Conservation (phyloP, 108 stramenopile species). For the Phaeodactylum tricornutum region DNA sequence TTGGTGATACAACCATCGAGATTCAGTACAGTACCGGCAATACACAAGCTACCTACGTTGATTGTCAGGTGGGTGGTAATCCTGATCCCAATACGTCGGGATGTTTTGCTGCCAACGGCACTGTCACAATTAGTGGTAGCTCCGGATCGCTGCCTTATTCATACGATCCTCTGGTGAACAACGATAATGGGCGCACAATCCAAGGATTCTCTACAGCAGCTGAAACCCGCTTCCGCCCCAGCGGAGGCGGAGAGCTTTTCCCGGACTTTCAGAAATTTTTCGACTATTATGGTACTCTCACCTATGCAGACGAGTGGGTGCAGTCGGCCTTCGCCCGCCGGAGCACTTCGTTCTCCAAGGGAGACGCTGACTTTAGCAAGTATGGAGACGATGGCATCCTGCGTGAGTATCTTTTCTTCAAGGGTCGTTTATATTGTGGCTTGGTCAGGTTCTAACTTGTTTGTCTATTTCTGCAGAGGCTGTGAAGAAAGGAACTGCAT, state of each 20-base stretch:
- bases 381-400: constrained; percentile 11
- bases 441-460: neutral
- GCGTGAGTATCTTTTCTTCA: neutral
- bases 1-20: constrained; percentile 22
- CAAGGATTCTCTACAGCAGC: constrained; percentile 36
- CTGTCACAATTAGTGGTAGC: constrained; percentile 4
- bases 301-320: constrained; percentile 72
- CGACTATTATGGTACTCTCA: constrained; percentile 48
- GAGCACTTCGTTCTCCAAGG: constrained; percentile 37
- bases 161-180: constrained; percentile 34
- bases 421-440: neutral
- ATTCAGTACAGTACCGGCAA: constrained; percentile 42
- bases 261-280: constrained; percentile 37
- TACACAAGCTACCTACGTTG: constrained; percentile 34
- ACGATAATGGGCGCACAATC: constrained; percentile 52
- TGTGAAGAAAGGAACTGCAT: constrained; percentile 60
- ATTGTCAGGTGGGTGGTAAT: constrained; percentile 59
- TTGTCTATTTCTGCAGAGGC: constrained; percentile 15
- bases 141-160: constrained; percentile 14
- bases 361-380: constrained; percentile 43
- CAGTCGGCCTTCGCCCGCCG: constrained; percentile 42
- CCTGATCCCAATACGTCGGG: constrained; percentile 16
- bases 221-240: constrained; percentile 7
- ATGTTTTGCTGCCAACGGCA: constrained; percentile 26
- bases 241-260: constrained; percentile 24